Evolutionary conservation across 1,284 basidiomycete genomes (phyloP).

Genomic region (Serendipita sp.): DNA sequence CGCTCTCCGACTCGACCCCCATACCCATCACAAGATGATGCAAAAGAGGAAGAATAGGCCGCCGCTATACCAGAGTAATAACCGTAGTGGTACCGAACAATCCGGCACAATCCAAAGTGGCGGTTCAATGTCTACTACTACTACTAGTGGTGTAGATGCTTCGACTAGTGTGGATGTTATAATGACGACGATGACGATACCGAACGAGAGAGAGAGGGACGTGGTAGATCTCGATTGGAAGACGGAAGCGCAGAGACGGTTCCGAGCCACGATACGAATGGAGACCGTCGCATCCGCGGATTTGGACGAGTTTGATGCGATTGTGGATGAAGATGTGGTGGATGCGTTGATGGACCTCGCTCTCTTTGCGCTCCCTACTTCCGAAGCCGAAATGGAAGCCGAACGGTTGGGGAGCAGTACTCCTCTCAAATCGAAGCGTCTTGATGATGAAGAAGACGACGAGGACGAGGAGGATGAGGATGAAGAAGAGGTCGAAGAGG

Average conservation of each 20-base stretch:
- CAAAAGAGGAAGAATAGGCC: background rate
- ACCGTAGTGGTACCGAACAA: too few species aligned
- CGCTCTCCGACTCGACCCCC: constrained; percentile 16
- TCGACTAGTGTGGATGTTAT: too few species aligned
- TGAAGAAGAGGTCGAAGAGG: constrained; percentile 17
- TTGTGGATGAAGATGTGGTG: constrained; percentile 15
- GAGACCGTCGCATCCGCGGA: constrained; percentile 11
- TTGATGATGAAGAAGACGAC: constrained; percentile 26
- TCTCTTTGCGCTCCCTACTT: background rate
- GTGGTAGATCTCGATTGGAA: constrained; percentile 34
- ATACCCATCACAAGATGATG: too few species aligned
- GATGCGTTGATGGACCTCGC: constrained; percentile 14
- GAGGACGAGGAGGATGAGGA: constrained; percentile 17
- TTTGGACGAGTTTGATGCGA: background rate
- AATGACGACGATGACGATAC: too few species aligned
- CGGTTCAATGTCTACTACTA: too few species aligned
- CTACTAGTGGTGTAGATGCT: too few species aligned
- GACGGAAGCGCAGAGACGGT: constrained; percentile 33
- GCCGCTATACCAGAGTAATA: background rate
- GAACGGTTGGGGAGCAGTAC: constrained; percentile 23
- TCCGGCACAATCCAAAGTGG: too few species aligned
- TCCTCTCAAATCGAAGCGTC: constrained; percentile 21
- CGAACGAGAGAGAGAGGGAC: background rate
- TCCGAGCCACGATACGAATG: constrained; percentile 34
- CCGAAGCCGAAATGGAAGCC: constrained; percentile 18